These are phyloP conservation scores for Camelina laxa DNA, from an alignment of 345 rosid genomes.

Conservation along the genomic window DNA sequence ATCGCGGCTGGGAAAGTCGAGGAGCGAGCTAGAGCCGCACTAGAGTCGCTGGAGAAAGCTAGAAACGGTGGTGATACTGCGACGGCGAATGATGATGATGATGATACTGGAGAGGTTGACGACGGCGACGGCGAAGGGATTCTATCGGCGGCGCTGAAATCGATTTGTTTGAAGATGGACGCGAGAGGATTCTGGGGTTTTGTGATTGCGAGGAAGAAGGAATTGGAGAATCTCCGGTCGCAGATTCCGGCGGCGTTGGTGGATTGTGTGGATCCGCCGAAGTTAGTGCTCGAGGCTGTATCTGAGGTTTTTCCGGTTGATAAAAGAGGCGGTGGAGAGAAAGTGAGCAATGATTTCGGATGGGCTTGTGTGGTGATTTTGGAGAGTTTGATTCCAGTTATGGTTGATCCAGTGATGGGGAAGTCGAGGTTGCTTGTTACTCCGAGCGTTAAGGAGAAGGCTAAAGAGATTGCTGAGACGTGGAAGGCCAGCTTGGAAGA, in stretches of 20 bases:
- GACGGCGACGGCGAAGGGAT: slow-evolving; percentile 65
- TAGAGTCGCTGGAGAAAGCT: slow-evolving; percentile 23
- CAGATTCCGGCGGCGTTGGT: slow-evolving; percentile 64
- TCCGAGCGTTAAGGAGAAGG: slow-evolving; percentile 65
- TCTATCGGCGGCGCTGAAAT: slow-evolving; percentile 47
- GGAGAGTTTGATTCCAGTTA: slow-evolving; percentile 82
- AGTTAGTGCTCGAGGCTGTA: slow-evolving; percentile 73
- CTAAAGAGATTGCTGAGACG: slow-evolving; percentile 73
- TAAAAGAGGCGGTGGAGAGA: slow-evolving; percentile 50
- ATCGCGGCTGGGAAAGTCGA: slow-evolving; percentile 65
- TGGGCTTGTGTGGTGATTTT: slow-evolving; percentile 91
- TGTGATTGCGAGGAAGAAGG: slow-evolving; percentile 69
- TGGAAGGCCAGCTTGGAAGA: slow-evolving; percentile 93
- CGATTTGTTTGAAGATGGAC: slow-evolving; percentile 64
- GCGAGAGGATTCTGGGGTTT: slow-evolving; percentile 70
- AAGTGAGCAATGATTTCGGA: slow-evolving; percentile 62
- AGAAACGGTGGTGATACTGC: slow-evolving; percentile 45
- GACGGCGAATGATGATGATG: slow-evolving; percentile 57
- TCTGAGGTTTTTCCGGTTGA: slow-evolving; percentile 87
- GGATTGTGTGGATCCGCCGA: slow-evolving; percentile 83
- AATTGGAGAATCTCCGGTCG: slow-evolving; percentile 59
- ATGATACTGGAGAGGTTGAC: slow-evolving; percentile 64
- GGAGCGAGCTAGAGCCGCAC: slow-evolving; percentile 46
- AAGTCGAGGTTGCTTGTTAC: slow-evolving; percentile 75
- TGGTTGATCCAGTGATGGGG: slow-evolving; percentile 84